Percentiles rank a stretch among this genome's conserved stretches.
phyloP scores from a whole-genome alignment of 2,329 filamentous ascomycete species.

The Gaeumannomyces sp. region DNA sequence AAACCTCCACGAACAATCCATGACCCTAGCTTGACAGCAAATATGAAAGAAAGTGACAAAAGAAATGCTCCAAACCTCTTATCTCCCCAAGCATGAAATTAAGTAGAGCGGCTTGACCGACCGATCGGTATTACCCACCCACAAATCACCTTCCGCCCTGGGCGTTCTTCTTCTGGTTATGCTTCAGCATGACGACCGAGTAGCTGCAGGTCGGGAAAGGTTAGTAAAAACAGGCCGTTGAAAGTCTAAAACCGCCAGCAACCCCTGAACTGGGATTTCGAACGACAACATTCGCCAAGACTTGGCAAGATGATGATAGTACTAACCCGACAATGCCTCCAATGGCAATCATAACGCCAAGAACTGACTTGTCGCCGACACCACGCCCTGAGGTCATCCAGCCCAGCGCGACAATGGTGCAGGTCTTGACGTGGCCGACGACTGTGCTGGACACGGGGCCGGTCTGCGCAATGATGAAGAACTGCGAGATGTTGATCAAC shows the following conservation, averaged over 20 bases:
- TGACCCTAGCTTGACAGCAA: not conserved
- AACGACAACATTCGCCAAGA: not conserved
- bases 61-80: not conserved
- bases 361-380: constrained; percentile 47
- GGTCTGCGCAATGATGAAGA: constrained; percentile 56
- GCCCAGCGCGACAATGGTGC: constrained; percentile 57
- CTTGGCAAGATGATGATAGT: not conserved
- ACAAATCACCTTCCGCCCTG: constrained; percentile 3
- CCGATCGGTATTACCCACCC: not conserved
- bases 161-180: constrained; percentile 16
- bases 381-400: constrained; percentile 52
- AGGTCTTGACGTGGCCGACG: constrained; percentile 61
- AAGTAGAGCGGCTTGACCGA: not conserved
- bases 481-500: constrained; percentile 59
- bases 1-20: not conserved
- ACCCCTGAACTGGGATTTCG: too few species aligned
- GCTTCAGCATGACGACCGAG: constrained; percentile 25
- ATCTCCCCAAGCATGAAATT: not conserved
- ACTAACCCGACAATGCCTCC: constrained; percentile 52
- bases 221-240: constrained; percentile 8
- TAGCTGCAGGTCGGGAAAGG: constrained; percentile 17
- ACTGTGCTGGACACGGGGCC: constrained; percentile 60
- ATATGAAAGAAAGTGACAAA: not conserved
- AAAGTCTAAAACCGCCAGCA: not conserved
- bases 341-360: constrained; percentile 50